phyloP scores from a whole-genome alignment of 352 stramenopile genomes.

The Phytopythium helicoides region DNA sequence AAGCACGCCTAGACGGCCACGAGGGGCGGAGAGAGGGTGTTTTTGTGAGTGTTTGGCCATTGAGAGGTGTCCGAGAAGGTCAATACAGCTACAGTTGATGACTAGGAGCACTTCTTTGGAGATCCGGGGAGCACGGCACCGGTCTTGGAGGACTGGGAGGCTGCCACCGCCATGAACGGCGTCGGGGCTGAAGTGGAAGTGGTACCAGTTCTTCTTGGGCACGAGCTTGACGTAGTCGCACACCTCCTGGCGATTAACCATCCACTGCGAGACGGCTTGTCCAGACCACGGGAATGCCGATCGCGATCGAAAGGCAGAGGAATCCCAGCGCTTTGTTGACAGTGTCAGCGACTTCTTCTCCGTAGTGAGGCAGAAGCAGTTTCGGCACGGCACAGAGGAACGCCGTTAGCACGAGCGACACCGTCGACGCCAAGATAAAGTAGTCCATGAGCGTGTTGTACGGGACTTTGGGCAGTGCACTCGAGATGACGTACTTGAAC shows the following conservation, averaged over 20 bases:
- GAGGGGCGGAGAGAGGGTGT: too few species aligned
- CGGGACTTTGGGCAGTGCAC: constrained; percentile 21
- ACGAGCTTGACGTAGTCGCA: constrained; percentile 12
- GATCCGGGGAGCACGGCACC: too few species aligned
- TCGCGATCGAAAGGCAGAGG: constrained; percentile 8
- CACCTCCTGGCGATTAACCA: constrained; percentile 1
- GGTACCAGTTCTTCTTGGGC: constrained; percentile 21
- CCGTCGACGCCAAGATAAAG: constrained; percentile 12
- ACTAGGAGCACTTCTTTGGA: too few species aligned
- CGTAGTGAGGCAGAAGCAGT: constrained; percentile 7
- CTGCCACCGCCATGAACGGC: constrained; percentile 9
- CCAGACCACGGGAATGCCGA: constrained; percentile 9
- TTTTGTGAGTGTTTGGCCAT: not conserved
- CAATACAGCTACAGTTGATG: not conserved
- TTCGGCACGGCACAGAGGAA: constrained; percentile 15
- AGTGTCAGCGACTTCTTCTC: not conserved
- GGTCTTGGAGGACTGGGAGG: too few species aligned
- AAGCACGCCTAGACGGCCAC: constrained; percentile 38
- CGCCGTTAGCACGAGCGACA: constrained; percentile 12
- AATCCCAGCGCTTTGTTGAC: constrained; percentile 14
- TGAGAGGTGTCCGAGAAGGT: not conserved
- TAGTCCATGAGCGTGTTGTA: constrained; percentile 32
- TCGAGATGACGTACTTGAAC: constrained; percentile 27
- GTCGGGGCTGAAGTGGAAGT: constrained; percentile 16
- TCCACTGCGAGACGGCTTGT: not conserved